Percentiles rank a stretch among this genome's conserved stretches.
These are phyloP conservation scores for Russula vinacea DNA, from an alignment of 768 basidiomycete genomes.

Conservation along the genomic window DNA sequence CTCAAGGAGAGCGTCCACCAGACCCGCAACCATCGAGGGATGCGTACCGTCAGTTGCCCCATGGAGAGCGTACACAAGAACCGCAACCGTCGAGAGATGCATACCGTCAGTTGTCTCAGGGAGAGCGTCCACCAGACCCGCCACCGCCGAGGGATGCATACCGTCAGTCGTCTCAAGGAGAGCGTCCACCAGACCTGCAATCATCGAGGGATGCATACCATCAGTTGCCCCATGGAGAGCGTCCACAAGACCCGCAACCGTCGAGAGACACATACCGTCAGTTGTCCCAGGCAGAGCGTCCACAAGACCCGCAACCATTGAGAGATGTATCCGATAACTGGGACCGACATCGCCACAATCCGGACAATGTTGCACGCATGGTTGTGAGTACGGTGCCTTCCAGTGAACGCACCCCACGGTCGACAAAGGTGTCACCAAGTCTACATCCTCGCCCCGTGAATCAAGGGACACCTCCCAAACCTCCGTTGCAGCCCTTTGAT, in stretches of 20 bases:
- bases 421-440: conserved; percentile 27
- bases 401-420: conserved; percentile 26
- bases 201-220: neutral
- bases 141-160: neutral
- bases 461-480: conserved; percentile 29
- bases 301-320: conserved; percentile 5
- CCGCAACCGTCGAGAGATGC: no score
- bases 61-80: no score
- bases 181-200: conserved; percentile 12
- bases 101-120: no score
- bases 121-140: no score
- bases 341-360: conserved; percentile 22
- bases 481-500: conserved; percentile 8
- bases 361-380: conserved; percentile 6
- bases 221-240: no score
- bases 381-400: conserved; percentile 20
- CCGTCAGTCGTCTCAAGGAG: conserved; percentile 13
- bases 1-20: no score
- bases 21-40: no score
- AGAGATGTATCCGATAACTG: conserved; percentile 15
- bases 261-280: conserved; percentile 15
- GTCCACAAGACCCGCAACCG: no score
- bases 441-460: conserved; percentile 23
- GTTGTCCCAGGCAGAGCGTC: conserved; percentile 11
- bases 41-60: no score